A percentile compares a stretch with the other conserved stretches of the same genome.
Evolutionary conservation across 169 alveolate species (phyloP).

Genomic region (Fabrea salina): DNA sequence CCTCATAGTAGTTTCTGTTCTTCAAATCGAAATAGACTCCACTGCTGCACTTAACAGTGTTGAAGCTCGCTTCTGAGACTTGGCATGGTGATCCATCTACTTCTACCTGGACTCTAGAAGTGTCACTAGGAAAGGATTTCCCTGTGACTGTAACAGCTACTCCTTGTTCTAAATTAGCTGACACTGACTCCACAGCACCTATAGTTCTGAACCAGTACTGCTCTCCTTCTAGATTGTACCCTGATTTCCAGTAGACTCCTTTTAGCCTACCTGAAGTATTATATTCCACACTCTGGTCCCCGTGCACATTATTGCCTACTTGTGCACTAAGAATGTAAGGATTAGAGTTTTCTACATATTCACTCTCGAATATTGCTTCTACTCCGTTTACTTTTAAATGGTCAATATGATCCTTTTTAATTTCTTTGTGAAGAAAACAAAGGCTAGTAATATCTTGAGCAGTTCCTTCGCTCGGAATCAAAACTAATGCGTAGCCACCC

Average conservation of each 20-base stretch:
- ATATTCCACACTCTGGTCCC: not conserved
- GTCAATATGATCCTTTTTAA: too few relatives aligned
- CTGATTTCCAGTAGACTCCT: not conserved
- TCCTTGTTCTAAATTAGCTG: not conserved
- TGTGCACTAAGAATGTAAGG: too few relatives aligned
- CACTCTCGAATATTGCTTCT: too few relatives aligned
- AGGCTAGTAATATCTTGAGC: too few relatives aligned
- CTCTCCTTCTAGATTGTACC: not conserved
- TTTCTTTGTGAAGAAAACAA: too few relatives aligned
- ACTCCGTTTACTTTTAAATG: too few relatives aligned
- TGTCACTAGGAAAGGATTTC: not conserved
- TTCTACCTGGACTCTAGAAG: not conserved
- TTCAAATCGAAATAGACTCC: not conserved
- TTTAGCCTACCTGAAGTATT: not conserved
- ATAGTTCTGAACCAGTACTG: slow-evolving; percentile 13
- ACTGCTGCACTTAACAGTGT: not conserved
- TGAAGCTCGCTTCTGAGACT: not conserved
- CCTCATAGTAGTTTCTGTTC: not conserved
- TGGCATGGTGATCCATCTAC: slow-evolving; percentile 4
- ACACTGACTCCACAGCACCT: not conserved
- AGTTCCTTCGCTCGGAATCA: too few relatives aligned
- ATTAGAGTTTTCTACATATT: too few relatives aligned
- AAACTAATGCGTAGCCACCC: too few relatives aligned
- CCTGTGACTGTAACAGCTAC: slow-evolving; percentile 13
- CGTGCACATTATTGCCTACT: slow-evolving; percentile 18